Evolutionary conservation across 2,329 filamentous ascomycete species (phyloP).

Genomic region (Lachnellula willkommii): DNA sequence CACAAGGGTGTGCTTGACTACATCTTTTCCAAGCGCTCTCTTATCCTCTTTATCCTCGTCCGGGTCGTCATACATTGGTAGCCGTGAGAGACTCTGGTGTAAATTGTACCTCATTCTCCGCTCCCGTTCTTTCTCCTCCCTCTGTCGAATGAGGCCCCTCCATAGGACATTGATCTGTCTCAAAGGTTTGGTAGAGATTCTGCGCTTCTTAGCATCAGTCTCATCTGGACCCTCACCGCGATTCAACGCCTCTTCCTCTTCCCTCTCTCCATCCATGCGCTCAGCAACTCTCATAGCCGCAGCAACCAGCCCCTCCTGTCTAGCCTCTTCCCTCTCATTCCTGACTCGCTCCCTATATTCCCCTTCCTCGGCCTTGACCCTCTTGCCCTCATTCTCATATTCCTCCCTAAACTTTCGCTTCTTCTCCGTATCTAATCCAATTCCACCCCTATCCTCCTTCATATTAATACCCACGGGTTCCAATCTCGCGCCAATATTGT

Average conservation of each 20-base stretch:
- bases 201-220: conserved; percentile 27
- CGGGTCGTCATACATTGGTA: conserved; percentile 63
- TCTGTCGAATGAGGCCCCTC: conserved; percentile 64
- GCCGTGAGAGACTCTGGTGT: conserved; percentile 55
- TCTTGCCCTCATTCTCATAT: conserved; percentile 53
- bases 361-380: conserved; percentile 56
- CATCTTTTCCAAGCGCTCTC: conserved; percentile 57
- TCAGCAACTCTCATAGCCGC: conserved; percentile 82
- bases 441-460: conserved; percentile 75
- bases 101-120: conserved; percentile 59
- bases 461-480: conserved; percentile 73
- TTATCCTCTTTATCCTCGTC: conserved; percentile 70
- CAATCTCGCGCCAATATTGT: conserved; percentile 37
- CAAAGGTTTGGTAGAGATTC: conserved; percentile 45
- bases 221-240: conserved; percentile 19
- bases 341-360: conserved; percentile 71
- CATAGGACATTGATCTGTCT: conserved; percentile 73
- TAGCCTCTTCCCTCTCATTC: conserved; percentile 62
- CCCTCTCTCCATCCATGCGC: conserved; percentile 48
- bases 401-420: conserved; percentile 70
- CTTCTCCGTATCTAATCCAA: conserved; percentile 77
- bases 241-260: conserved; percentile 16
- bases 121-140: conserved; percentile 66
- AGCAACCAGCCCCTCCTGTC: conserved; percentile 63
- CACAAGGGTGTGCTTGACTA: conserved; percentile 51